A percentile compares a stretch with the other conserved stretches of the same genome.
These are phyloP conservation scores for Hypsizygus marmoreus DNA, from an alignment of 768 basidiomycete species.

Conservation along the genomic window DNA sequence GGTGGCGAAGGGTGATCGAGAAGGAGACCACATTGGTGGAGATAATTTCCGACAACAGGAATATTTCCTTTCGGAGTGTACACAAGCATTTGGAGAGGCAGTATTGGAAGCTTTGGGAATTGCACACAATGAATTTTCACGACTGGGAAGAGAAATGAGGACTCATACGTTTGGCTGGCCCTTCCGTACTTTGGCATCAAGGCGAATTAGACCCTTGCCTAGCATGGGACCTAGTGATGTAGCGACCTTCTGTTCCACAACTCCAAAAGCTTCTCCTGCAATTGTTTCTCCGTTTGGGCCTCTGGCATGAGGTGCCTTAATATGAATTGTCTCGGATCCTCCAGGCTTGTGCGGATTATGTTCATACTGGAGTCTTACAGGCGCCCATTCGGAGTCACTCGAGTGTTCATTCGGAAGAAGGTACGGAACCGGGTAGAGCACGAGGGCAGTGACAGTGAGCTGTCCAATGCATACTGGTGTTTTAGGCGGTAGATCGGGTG, in stretches of 20 bases:
- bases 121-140: slow-evolving; percentile 14
- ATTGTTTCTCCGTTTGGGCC: slow-evolving; percentile 53
- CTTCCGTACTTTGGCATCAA: slow-evolving; percentile 77
- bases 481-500: slow-evolving; percentile 69
- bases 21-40: slow-evolving; percentile 66
- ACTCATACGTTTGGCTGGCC: slow-evolving; percentile 56
- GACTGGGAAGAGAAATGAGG: slow-evolving; percentile 15
- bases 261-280: slow-evolving; percentile 71
- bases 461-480: slow-evolving; percentile 90
- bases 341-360: slow-evolving; percentile 56
- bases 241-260: slow-evolving; percentile 86
- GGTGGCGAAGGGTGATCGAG: slow-evolving; percentile 80
- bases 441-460: slow-evolving; percentile 77
- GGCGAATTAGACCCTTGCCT: slow-evolving; percentile 77
- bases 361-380: slow-evolving; percentile 73
- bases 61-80: slow-evolving; percentile 96
- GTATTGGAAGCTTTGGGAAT: slow-evolving; percentile 68
- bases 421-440: slow-evolving; percentile 81
- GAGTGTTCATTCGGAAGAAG: slow-evolving; percentile 47
- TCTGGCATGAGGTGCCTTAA: slow-evolving; percentile 62
- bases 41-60: slow-evolving; percentile 72
- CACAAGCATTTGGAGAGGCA: slow-evolving; percentile 83
- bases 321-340: slow-evolving; percentile 74
- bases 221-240: slow-evolving; percentile 80
- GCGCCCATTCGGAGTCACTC: slow-evolving; percentile 62